A percentile compares a stretch with the other conserved stretches of the same genome.
These are phyloP conservation scores for Chalciporus piperatus DNA, from an alignment of 768 basidiomycete species.

Conservation along the genomic window DNA sequence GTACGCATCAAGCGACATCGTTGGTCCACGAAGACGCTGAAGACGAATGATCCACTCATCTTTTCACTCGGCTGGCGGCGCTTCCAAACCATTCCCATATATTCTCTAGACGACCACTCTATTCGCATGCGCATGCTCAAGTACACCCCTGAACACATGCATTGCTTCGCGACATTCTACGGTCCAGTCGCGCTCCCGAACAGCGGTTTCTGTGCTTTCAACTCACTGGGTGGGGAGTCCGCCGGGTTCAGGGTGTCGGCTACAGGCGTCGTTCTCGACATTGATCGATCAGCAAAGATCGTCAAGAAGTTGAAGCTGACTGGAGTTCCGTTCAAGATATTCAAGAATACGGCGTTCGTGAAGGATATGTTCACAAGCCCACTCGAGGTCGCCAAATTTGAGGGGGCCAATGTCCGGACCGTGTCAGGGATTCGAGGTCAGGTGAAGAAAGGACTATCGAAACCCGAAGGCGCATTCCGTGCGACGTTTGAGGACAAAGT, in stretches of 20 bases:
- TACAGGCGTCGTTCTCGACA: conserved; percentile 91
- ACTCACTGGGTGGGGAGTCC: conserved; percentile 62
- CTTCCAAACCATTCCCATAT: conserved; percentile 93
- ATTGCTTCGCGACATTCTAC: conserved; percentile 97
- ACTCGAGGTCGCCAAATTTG: conserved; percentile 96
- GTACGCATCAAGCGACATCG: conserved; percentile 95
- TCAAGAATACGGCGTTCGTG: conserved; percentile 98
- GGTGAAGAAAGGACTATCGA: conserved; percentile 92
- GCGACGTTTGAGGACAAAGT: conserved; percentile 99
- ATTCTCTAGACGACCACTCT: conserved; percentile 95
- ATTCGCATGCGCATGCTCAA: conserved; percentile 99
- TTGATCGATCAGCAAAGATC: conserved; percentile 89
- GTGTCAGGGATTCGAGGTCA: conserved; percentile 96
- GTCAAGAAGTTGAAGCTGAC: conserved; percentile 99
- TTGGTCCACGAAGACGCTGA: conserved; percentile 88
- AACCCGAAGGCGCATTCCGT: conserved; percentile 92
- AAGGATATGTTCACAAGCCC: conserved; percentile 96
- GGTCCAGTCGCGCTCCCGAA: conserved; percentile 90
- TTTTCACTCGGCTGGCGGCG: conserved; percentile 97
- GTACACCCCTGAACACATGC: conserved; percentile 99
- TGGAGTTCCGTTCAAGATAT: conserved; percentile 94
- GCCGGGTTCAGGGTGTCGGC: conserved; percentile 87
- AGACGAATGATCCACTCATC: conserved; percentile 96
- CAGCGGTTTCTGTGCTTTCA: conserved; percentile 98
- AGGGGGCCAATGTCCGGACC: conserved; percentile 94